Conservation (phyloP, 495 filamentous ascomycete species). For the Penicillium cataractarum region DNA sequence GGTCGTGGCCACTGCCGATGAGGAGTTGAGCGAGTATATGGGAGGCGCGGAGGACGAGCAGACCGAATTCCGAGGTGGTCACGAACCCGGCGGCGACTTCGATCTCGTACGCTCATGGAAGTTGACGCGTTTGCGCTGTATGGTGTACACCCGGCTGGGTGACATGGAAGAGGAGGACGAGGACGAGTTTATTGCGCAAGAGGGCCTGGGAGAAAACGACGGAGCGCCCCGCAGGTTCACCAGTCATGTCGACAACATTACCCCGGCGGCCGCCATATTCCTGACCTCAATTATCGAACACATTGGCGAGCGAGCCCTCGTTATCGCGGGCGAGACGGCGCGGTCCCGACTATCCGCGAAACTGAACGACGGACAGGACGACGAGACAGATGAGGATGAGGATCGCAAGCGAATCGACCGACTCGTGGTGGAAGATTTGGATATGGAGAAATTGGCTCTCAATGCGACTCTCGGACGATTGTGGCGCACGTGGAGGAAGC, state of each 20-base stretch:
- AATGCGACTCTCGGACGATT: slow-evolving; percentile 84
- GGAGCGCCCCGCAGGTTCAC: slow-evolving; percentile 56
- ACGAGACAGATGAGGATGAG: slow-evolving; percentile 20
- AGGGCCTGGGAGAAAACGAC: slow-evolving; percentile 60
- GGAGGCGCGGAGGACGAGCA: slow-evolving; percentile 76
- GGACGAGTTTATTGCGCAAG: slow-evolving; percentile 76
- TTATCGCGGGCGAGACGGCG: slow-evolving; percentile 87
- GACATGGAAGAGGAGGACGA: slow-evolving; percentile 99
- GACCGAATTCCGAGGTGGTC: slow-evolving; percentile 55
- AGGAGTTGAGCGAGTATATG: slow-evolving; percentile 87
- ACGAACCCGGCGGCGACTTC: slow-evolving; percentile 64
- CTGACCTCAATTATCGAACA: slow-evolving; percentile 93
- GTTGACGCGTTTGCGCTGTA: slow-evolving; percentile 85
- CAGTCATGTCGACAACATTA: slow-evolving; percentile 69
- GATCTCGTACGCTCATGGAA: slow-evolving; percentile 90
- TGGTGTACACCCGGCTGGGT: slow-evolving; percentile 96
- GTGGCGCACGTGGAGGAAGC: slow-evolving; percentile 96
- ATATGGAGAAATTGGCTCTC: slow-evolving; percentile 91
- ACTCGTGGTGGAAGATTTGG: slow-evolving; percentile 82
- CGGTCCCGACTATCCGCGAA: slow-evolving; percentile 64
- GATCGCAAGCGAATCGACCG: slow-evolving; percentile 54
- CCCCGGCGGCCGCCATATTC: slow-evolving; percentile 92
- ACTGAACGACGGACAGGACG: slow-evolving; percentile 30
- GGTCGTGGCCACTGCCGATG: slow-evolving; percentile 84
- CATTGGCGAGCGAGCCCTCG: slow-evolving; percentile 86